phyloP scores from a whole-genome alignment of 176 grass and related monocot species.

The Thalia dealbata region DNA sequence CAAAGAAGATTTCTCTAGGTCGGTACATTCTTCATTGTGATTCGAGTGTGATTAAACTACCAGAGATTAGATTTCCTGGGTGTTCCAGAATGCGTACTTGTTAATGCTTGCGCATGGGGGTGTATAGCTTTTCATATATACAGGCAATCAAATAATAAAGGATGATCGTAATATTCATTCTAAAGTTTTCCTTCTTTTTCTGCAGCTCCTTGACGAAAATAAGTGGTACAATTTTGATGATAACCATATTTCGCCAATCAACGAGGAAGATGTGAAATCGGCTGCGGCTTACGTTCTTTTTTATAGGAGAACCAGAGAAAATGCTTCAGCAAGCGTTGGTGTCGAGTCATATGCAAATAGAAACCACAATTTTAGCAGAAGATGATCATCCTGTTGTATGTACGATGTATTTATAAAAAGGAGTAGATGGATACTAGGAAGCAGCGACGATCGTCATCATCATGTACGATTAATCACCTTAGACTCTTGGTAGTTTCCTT shows the following conservation, averaged over 20 bases:
- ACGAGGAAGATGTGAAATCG: constrained; percentile 87
- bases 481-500: background rate
- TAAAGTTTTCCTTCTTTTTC: constrained; percentile 21
- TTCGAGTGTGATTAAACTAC: background rate
- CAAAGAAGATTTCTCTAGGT: background rate
- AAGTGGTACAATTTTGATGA: constrained; percentile 97
- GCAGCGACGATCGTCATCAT: background rate
- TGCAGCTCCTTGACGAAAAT: constrained; percentile 82
- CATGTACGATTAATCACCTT: background rate
- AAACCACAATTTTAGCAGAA: constrained; percentile 25
- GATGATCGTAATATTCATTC: constrained; percentile 18
- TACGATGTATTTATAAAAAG: background rate
- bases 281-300: constrained; percentile 96
- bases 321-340: constrained; percentile 46
- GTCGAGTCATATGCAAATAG: constrained; percentile 32
- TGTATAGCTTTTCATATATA: background rate
- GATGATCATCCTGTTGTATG: background rate
- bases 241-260: constrained; percentile 75
- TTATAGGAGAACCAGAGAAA: constrained; percentile 67
- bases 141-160: background rate
- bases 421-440: background rate
- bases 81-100: background rate
- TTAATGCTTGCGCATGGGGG: background rate
- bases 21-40: background rate
- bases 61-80: too few species aligned